Conservation (phyloP, 2,329 filamentous ascomycete genomes). For the Exophiala viscosa region DNA sequence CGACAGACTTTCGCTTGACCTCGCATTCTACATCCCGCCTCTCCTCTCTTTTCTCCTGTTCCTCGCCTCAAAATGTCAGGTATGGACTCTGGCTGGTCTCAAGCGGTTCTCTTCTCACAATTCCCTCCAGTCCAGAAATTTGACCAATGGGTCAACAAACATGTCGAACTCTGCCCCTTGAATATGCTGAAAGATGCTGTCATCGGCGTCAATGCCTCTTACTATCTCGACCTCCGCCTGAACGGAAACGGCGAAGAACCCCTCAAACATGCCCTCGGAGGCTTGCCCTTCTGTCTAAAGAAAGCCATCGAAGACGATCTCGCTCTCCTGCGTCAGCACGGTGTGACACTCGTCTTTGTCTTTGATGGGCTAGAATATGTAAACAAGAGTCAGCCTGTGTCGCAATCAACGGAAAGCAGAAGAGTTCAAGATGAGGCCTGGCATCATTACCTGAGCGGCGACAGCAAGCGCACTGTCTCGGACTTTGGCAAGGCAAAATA, state of each 20-base stretch:
- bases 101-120: slow-evolving; percentile 9
- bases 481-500: slow-evolving; percentile 72
- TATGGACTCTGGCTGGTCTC: slow-evolving; percentile 3
- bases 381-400: slow-evolving; percentile 64
- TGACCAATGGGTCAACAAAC: slow-evolving; percentile 55
- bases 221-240: slow-evolving; percentile 79
- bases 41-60: not conserved
- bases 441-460: slow-evolving; percentile 76
- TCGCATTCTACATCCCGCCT: not conserved
- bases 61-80: slow-evolving; percentile 19
- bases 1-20: not conserved
- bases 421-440: slow-evolving; percentile 75
- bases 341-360: slow-evolving; percentile 78
- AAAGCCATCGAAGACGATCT: slow-evolving; percentile 73
- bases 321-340: slow-evolving; percentile 63
- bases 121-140: slow-evolving; percentile 45
- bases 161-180: slow-evolving; percentile 56
- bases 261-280: slow-evolving; percentile 82
- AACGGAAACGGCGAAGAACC: slow-evolving; percentile 75
- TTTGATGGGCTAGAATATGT: slow-evolving; percentile 84
- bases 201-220: slow-evolving; percentile 82
- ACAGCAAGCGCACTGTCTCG: slow-evolving; percentile 67
- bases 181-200: slow-evolving; percentile 69
- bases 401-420: slow-evolving; percentile 56
- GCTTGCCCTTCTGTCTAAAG: slow-evolving; percentile 75